Evolutionary conservation across 2,329 filamentous ascomycete species (phyloP), one percentile per base, ranked within the genome.

Genomic region (Phaeoacremonium minimum): DNA sequence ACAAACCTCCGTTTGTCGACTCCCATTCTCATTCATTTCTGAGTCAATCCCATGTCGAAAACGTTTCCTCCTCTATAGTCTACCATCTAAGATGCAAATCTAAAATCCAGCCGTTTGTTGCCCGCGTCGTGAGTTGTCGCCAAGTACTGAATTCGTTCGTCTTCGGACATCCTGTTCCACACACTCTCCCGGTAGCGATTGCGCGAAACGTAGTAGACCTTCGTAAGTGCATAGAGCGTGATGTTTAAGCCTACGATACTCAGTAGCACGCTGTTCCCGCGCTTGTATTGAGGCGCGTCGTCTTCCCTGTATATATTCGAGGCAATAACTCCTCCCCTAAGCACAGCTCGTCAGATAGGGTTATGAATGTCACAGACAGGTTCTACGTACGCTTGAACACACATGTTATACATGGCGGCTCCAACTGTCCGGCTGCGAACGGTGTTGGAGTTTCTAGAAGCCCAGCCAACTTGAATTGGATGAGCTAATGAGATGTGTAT

Each of bases 361-460:
- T n/a, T n/a, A n/a, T n/a, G n/a, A n/a, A n/a, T n/a, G n/a, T n/a
- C n/a, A n/a, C n/a, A n/a, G n/a, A n/a, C n/a, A n/a, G n/a, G n/a
- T n/a, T n/a, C n/a, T n/a, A n/a, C n/a, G n/a, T n/a, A n/a, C 0
- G 61, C 57, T 45, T 72, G 68, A 3, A 67, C 61, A 18, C 57
- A 64, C 66, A 73, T 72, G 48, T 83, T 83, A 55, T 83, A 83
- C 13, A 77, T 58, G 0, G 76, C 79, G 1, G 77, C 73, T 0
- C 76, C 75, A 2, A 85, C 76, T 2, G 80, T 76, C 6, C 80
- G 64, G 6, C 74, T 77, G 9, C 79, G 66, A 9, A 85, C 77
- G 2, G 71, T 67, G 43, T 80, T 78, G 3, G 77, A 73, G 49
- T 84, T 85, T 33, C 74, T 62, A 2, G 63, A 67, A 44, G 63